A percentile compares a stretch with the other conserved stretches of the same genome.
Conservation (phyloP, 257 asterid species). For the Leonotis leonurus region DNA sequence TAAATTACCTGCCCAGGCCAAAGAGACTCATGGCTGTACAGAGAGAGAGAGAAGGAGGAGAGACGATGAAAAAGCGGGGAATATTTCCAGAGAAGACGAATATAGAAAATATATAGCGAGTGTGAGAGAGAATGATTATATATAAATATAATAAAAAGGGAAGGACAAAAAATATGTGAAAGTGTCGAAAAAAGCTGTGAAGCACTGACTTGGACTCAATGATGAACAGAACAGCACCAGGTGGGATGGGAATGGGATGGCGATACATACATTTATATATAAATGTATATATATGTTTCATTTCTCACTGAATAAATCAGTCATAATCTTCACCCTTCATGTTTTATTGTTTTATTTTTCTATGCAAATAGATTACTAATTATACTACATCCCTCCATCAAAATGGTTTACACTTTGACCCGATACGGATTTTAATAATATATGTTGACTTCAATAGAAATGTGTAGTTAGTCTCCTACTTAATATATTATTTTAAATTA, state of each 20-base stretch:
- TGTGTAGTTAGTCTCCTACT: no score
- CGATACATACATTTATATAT: background rate
- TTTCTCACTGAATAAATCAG: no score
- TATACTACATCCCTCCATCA: background rate
- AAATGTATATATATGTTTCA: background rate
- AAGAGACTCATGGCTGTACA: slow-evolving; percentile 73
- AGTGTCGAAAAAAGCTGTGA: slow-evolving; percentile 44
- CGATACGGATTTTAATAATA: no score
- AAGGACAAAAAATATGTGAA: slow-evolving; percentile 8
- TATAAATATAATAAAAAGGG: background rate
- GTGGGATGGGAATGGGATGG: background rate
- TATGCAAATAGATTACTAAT: background rate
- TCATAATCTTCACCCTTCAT: background rate
- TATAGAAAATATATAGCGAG: no score
- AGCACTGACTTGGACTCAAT: slow-evolving; percentile 42
- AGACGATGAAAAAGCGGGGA: slow-evolving; percentile 11
- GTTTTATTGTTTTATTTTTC: background rate
- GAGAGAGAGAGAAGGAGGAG: background rate
- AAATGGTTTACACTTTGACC: no score
- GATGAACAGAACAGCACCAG: slow-evolving; percentile 23
- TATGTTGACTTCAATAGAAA: no score
- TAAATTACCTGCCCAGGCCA: slow-evolving; percentile 79
- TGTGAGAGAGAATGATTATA: background rate
- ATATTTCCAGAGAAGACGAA: slow-evolving; percentile 1
- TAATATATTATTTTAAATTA: no score